Conservation (phyloP, 225 moss, liverwort and hornwort species). For the Sphagnum contortum region DNA sequence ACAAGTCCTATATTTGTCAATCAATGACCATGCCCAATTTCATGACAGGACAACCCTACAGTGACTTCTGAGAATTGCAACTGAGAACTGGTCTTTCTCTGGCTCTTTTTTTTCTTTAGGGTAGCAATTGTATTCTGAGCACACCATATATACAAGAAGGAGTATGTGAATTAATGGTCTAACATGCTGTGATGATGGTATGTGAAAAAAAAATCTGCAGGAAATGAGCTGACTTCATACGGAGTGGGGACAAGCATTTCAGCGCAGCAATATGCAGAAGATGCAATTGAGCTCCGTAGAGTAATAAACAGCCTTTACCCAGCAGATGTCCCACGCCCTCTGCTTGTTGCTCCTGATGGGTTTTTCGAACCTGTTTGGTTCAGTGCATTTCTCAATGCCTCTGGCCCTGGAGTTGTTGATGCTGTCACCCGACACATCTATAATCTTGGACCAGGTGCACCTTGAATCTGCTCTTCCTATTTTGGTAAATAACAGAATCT, state of each 20-base stretch:
- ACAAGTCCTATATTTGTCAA: too few relatives aligned
- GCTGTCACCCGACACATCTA: constrained; percentile 81
- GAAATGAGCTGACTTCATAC: constrained; percentile 68
- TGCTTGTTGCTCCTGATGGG: constrained; percentile 72
- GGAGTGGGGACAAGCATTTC: constrained; percentile 41
- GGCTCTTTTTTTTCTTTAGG: too few relatives aligned
- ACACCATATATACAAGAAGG: too few relatives aligned
- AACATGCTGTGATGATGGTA: too few relatives aligned
- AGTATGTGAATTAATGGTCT: too few relatives aligned
- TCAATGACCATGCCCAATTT: too few relatives aligned
- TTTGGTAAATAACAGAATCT: too few relatives aligned
- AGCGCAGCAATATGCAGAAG: constrained; percentile 49
- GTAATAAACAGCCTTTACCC: constrained; percentile 41
- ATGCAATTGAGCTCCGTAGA: constrained; percentile 45
- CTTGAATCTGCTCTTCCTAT: not conserved
- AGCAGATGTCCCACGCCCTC: constrained; percentile 23
- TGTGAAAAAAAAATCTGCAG: constrained; percentile 15
- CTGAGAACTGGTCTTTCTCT: too few relatives aligned
- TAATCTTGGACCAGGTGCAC: constrained; percentile 79
- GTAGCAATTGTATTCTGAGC: too few relatives aligned
- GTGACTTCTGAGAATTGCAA: too few relatives aligned
- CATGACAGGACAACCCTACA: too few relatives aligned
- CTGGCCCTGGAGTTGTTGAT: constrained; percentile 60
- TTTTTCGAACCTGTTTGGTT: constrained; percentile 41
- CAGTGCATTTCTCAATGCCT: constrained; percentile 30